Evolutionary conservation across 768 basidiomycete species (phyloP).

Genomic region (Inosperma sp.): DNA sequence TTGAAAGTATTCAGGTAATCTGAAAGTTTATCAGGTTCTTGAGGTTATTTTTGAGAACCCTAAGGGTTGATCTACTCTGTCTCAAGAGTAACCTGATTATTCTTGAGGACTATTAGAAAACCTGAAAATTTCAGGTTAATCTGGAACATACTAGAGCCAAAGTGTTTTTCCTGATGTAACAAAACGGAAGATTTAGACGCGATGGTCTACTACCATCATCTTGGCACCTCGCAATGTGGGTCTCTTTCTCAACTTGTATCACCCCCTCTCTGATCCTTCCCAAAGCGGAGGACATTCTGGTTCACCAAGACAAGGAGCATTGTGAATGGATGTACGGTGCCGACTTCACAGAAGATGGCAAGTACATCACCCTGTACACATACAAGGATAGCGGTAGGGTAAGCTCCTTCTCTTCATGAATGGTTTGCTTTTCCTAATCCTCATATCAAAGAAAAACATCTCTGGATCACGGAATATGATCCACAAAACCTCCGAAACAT

Average conservation of each 20-base stretch:
- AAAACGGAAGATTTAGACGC: no score
- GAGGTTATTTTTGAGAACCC: no score
- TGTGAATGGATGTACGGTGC: conserved; percentile 64
- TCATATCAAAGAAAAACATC: conserved; percentile 52
- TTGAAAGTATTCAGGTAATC: no score
- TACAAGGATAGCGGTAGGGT: conserved; percentile 65
- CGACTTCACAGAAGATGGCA: conserved; percentile 60
- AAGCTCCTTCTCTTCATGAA: conserved; percentile 20
- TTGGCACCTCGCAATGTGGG: conserved; percentile 67
- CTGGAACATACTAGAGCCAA: no score
- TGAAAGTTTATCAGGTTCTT: no score
- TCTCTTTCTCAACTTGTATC: conserved; percentile 9
- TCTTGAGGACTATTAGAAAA: no score
- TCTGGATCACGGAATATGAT: conserved; percentile 69
- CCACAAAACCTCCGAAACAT: conserved; percentile 57
- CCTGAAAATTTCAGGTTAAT: no score
- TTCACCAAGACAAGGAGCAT: conserved; percentile 58
- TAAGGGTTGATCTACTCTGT: no score
- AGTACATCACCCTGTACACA: conserved; percentile 55
- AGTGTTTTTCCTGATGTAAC: no score
- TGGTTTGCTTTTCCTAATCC: conserved; percentile 1
- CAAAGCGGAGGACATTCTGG: conserved; percentile 63
- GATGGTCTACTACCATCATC: conserved; percentile 68
- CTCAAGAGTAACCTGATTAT: no score
- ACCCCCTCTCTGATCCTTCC: conserved; percentile 3